phyloP scores from a whole-genome alignment of 1,139 yeast genomes.

The Nadsonia commutata region DNA sequence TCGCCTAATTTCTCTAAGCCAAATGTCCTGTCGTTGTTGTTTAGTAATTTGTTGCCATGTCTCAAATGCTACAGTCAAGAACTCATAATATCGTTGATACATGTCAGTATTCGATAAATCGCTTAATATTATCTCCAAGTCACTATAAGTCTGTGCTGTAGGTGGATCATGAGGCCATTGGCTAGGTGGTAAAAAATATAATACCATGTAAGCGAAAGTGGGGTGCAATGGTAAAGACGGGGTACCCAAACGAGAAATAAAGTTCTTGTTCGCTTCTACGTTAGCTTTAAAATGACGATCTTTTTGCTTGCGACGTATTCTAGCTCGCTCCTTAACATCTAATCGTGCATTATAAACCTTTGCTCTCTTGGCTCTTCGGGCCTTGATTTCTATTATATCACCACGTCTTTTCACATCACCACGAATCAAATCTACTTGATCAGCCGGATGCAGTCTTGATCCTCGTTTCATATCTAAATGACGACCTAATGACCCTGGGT shows the following conservation, averaged over 20 bases:
- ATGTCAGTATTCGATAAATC: constrained; percentile 7
- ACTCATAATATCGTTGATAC: constrained; percentile 12
- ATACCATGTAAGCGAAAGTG: constrained; percentile 32
- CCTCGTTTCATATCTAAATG: constrained; percentile 37
- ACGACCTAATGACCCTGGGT: constrained; percentile 38
- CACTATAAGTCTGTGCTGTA: constrained; percentile 27
- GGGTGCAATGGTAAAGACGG: constrained; percentile 31
- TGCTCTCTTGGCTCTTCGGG: constrained; percentile 27
- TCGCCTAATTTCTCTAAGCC: constrained; percentile 30
- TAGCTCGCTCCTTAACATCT: constrained; percentile 30
- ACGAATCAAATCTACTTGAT: constrained; percentile 28
- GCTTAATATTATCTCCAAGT: constrained; percentile 17
- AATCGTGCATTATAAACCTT: constrained; percentile 30
- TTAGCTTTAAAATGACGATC: constrained; percentile 24
- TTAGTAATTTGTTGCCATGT: constrained; percentile 28
- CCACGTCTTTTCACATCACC: constrained; percentile 36
- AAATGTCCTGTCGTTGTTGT: constrained; percentile 23
- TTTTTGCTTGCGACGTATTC: constrained; percentile 25
- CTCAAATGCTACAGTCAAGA: constrained; percentile 29
- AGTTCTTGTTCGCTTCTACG: constrained; percentile 22
- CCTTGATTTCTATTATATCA: constrained; percentile 27
- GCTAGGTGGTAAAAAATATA: constrained; percentile 30
- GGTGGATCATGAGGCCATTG: constrained; percentile 40
- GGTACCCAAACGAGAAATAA: constrained; percentile 24
- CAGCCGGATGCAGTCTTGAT: constrained; percentile 30